These are phyloP conservation scores for Neolentinus lepideus DNA, from an alignment of 1,284 basidiomycete genomes.

Conservation along the genomic window DNA sequence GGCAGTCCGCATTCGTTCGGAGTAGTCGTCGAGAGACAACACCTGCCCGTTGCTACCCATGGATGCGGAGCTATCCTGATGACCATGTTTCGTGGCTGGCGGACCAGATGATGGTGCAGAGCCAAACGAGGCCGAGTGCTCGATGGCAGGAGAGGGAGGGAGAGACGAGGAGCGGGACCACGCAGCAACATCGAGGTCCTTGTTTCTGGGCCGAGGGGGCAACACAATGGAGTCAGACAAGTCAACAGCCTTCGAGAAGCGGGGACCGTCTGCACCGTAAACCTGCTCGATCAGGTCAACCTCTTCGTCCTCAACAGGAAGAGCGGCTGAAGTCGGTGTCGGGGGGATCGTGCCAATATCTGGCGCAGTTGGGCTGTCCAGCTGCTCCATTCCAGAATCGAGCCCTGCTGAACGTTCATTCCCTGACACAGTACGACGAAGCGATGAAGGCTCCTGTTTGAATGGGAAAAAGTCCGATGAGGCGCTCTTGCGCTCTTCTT, in stretches of 20 bases:
- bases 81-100: neutral
- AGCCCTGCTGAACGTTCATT: neutral
- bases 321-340: neutral
- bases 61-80: constrained; percentile 3
- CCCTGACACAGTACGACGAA: neutral
- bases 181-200: constrained; percentile 75
- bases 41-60: constrained; percentile 5
- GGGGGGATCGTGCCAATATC: neutral
- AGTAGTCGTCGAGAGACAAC: constrained; percentile 87
- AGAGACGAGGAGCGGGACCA: constrained; percentile 68
- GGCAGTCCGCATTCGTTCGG: constrained; percentile 95
- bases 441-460: neutral
- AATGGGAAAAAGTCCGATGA: constrained; percentile 41
- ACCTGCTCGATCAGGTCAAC: constrained; percentile 93
- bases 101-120: constrained; percentile 1
- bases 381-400: neutral
- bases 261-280: constrained; percentile 71
- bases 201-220: constrained; percentile 80
- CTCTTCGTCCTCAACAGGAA: constrained; percentile 54
- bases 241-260: constrained; percentile 65
- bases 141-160: constrained; percentile 36
- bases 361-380: neutral
- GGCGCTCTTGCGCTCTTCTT: constrained; percentile 49
- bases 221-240: constrained; percentile 77
- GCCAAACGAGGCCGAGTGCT: constrained; percentile 17